These are phyloP conservation scores for Rosa lucieae DNA, from an alignment of 306 rosid genomes.

Conservation along the genomic window DNA sequence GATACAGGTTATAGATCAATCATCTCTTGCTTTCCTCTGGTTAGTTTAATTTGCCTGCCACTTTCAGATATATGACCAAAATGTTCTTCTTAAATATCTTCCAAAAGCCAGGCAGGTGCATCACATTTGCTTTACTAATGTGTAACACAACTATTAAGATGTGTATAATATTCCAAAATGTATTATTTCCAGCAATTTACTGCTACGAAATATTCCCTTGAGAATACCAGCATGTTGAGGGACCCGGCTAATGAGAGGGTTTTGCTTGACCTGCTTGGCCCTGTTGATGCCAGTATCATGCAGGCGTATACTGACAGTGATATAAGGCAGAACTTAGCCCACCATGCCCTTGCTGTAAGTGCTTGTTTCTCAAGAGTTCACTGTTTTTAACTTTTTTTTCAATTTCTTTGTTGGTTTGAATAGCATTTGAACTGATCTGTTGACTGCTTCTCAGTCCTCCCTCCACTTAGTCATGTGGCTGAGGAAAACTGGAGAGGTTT, in stretches of 20 bases:
- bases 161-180: background rate
- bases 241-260: slow-evolving; percentile 6
- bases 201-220: background rate
- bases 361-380: background rate
- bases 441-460: slow-evolving; percentile 9
- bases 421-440: background rate
- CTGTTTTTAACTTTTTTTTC: background rate
- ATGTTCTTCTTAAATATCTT: background rate
- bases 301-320: slow-evolving; percentile 3
- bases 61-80: background rate
- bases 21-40: background rate
- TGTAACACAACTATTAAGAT: background rate
- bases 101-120: background rate
- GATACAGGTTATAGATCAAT: background rate
- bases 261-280: slow-evolving; percentile 9
- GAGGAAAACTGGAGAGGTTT: background rate
- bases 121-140: background rate
- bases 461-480: slow-evolving; percentile 14
- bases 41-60: background rate
- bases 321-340: slow-evolving; percentile 5
- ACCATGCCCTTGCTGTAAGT: slow-evolving; percentile 10
- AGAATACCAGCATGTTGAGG: background rate
- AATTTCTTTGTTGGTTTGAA: background rate
- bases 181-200: background rate
- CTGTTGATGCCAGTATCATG: slow-evolving; percentile 6